Evolutionary conservation across 331 rosid genomes (phyloP).

Genomic region (Pyracantha coccinea): DNA sequence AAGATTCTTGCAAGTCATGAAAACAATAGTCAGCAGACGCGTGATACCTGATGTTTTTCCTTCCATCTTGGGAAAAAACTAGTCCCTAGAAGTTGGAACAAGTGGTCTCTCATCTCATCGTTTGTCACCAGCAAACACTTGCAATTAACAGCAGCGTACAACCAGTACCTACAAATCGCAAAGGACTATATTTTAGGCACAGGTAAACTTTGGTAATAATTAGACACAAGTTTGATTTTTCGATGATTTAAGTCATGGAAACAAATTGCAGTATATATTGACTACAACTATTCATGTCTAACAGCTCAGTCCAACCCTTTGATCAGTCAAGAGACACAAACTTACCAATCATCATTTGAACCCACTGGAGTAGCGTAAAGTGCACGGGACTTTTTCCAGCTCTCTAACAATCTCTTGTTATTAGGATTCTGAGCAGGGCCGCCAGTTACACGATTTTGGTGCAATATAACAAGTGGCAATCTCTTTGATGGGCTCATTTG

Average conservation of each 20-base stretch:
- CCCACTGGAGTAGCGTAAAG: conserved; percentile 79
- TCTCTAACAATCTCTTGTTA: conserved; percentile 58
- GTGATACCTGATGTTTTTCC: conserved; percentile 85
- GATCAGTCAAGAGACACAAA: not conserved
- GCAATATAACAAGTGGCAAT: conserved; percentile 81
- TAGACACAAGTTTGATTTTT: not conserved
- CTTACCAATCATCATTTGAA: conserved; percentile 90
- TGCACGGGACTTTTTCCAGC: conserved; percentile 54
- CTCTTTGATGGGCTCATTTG: conserved; percentile 67
- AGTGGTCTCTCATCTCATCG: conserved; percentile 96
- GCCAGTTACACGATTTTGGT: conserved; percentile 53
- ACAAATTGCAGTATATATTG: not conserved
- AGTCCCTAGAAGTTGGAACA: conserved; percentile 81
- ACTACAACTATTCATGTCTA: not conserved
- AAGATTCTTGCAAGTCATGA: not conserved
- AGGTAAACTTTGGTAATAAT: not conserved
- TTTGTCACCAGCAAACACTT: conserved; percentile 75
- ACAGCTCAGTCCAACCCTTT: not conserved
- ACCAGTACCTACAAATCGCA: conserved; percentile 69
- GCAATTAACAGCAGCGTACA: conserved; percentile 76
- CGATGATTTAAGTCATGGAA: not conserved
- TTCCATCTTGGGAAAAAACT: conserved; percentile 94
- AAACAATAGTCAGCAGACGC: not conserved
- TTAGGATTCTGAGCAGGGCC: conserved; percentile 63
- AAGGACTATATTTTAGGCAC: not conserved